These are phyloP conservation scores for Claviceps pazoutovae DNA, from an alignment of 2,329 filamentous ascomycete genomes.

Conservation along the genomic window DNA sequence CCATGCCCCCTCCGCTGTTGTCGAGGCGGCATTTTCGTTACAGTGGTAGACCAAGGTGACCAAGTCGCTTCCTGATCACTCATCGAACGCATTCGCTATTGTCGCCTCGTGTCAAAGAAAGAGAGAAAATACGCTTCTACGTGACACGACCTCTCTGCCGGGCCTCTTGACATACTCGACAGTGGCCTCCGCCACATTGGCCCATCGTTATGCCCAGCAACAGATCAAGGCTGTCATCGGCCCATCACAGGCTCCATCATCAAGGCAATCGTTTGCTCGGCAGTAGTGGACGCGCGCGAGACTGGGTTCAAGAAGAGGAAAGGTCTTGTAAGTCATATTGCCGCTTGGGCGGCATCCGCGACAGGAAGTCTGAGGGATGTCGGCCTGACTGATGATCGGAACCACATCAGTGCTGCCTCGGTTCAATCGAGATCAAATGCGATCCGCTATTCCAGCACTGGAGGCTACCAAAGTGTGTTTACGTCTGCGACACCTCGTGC, in stretches of 20 bases:
- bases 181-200: not conserved
- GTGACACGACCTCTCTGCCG: no score
- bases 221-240: conserved; percentile 15
- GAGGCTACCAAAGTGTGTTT: conserved; percentile 85
- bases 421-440: conserved; percentile 41
- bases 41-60: no score
- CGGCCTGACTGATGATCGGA: not conserved
- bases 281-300: conserved; percentile 13
- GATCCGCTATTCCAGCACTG: conserved; percentile 56
- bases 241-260: conserved; percentile 18
- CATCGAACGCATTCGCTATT: no score
- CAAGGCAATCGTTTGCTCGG: conserved; percentile 8
- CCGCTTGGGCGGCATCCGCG: not conserved
- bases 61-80: no score
- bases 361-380: not conserved
- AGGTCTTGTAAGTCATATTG: conserved; percentile 25
- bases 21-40: no score
- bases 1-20: no score
- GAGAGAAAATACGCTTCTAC: no score
- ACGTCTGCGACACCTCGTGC: conserved; percentile 79
- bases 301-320: conserved; percentile 29
- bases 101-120: no score
- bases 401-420: conserved; percentile 46
- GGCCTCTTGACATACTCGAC: no score
- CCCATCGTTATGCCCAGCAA: conserved; percentile 8